Evolutionary conservation across 441 rosid species (phyloP), one percentile per base, ranked within the genome.

Genomic region (Syzygium syzygioides): DNA sequence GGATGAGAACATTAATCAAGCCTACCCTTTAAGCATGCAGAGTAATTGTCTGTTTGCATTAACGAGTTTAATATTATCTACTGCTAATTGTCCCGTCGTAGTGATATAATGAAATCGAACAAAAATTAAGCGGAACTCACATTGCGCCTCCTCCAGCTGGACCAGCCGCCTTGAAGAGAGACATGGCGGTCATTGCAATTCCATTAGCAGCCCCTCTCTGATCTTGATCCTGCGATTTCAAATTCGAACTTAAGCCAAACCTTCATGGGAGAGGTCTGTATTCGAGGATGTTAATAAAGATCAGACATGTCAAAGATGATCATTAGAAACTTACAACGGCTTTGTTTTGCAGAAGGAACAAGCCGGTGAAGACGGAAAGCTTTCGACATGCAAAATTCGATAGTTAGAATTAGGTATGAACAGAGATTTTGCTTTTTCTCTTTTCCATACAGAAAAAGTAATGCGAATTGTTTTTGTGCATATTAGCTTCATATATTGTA

Each of bases 261-360:
- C 41, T 9, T 52, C 79, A 26, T 55, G 26, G 17, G 59, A 57
- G 12, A 52, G 62, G 45, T 53, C 7, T 52, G 12, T 32, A 41
- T 30, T 55, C 9, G 9, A 85, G 45, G 15, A 85, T 55, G 28
- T 12, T 54, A 15, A 53, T 3, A 30, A 25, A 55, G 26, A 85
- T 34, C 59, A 34, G 60, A 55, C 9, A 1, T 3, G 3, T 54
- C 28, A 9, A 54, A 52, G 45, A 54, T 76, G 83, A 76, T 76
- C 3, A 76, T 76, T 20, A 37, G 79, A 83, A 85, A 68, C 68
- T 88, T 90, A 90, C 91, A 86, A 90, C 91, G 45, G 88, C 91
- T 66, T 84, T 87, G 88, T 90, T 90, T 88, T 90, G 91, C 85
- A 90, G 87, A 53, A 90, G 64, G 90, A 90, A 90, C 55, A 57